These are phyloP conservation scores for Cladosporium oxysporum DNA, from an alignment of 2,329 filamentous ascomycete species.

Conservation along the genomic window DNA sequence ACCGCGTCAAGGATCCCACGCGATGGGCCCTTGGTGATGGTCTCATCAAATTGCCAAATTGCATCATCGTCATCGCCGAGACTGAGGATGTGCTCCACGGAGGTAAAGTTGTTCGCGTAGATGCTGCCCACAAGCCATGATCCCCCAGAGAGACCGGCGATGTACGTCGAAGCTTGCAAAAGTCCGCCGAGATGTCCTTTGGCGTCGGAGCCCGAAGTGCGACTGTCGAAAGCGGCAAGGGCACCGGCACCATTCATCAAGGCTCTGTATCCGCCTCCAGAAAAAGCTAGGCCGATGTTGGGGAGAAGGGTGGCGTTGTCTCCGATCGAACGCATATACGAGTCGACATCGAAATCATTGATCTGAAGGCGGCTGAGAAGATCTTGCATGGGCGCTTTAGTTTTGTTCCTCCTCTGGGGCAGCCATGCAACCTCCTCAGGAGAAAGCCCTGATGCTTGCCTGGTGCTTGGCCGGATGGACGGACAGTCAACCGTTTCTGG, in stretches of 20 bases:
- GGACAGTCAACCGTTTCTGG: slow-evolving; percentile 71
- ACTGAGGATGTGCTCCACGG: slow-evolving; percentile 59
- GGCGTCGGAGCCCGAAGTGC: slow-evolving; percentile 63
- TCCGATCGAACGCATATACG: slow-evolving; percentile 65
- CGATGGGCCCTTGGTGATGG: slow-evolving; percentile 61
- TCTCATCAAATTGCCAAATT: slow-evolving; percentile 65
- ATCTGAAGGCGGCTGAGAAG: slow-evolving; percentile 74
- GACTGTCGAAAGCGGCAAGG: slow-evolving; percentile 74
- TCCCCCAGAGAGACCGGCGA: slow-evolving; percentile 79
- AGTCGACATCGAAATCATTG: slow-evolving; percentile 70
- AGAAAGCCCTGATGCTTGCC: slow-evolving; percentile 64
- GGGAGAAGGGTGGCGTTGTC: slow-evolving; percentile 60
- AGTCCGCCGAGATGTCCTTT: slow-evolving; percentile 75
- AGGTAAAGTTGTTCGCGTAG: slow-evolving; percentile 75
- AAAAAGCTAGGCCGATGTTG: slow-evolving; percentile 75
- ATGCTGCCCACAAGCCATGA: slow-evolving; percentile 84
- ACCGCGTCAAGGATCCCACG: slow-evolving; percentile 57
- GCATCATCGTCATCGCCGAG: slow-evolving; percentile 41
- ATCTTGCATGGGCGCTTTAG: slow-evolving; percentile 71
- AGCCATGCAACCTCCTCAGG: slow-evolving; percentile 76
- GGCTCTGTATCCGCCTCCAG: slow-evolving; percentile 83
- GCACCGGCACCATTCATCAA: slow-evolving; percentile 83
- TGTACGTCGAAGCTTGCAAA: slow-evolving; percentile 77
- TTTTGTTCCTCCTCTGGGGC: slow-evolving; percentile 67
- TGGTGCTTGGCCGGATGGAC: slow-evolving; percentile 65